These are phyloP conservation scores for Phyllosticta citribraziliensis DNA, from an alignment of 2,329 filamentous ascomycete genomes.

Conservation along the genomic window DNA sequence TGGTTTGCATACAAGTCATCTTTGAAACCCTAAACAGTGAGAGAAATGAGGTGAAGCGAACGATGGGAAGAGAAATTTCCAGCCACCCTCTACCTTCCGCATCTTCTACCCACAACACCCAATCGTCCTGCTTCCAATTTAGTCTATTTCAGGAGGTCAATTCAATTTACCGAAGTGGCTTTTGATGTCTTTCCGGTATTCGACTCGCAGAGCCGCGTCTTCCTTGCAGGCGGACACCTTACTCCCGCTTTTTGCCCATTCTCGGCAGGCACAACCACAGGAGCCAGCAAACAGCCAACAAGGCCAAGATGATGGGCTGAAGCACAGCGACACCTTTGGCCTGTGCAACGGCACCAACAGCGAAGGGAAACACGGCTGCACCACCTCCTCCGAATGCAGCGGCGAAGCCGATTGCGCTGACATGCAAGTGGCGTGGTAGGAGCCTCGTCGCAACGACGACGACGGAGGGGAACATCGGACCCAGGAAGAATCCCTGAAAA, in stretches of 20 bases:
- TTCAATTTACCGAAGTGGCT: not conserved
- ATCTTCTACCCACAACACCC: not conserved
- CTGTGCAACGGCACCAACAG: constrained; percentile 59
- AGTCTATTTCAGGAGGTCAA: not conserved
- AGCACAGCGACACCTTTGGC: constrained; percentile 49
- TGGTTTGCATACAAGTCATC: too few relatives aligned
- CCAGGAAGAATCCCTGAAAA: constrained; percentile 69
- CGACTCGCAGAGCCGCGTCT: not conserved
- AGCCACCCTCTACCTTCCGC: not conserved
- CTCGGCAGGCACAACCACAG: constrained; percentile 44
- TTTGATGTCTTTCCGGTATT: not conserved
- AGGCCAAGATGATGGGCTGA: constrained; percentile 48
- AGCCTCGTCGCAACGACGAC: constrained; percentile 66
- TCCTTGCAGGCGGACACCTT: not conserved
- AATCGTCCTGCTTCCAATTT: not conserved
- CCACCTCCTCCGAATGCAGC: constrained; percentile 68
- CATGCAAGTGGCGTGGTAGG: constrained; percentile 62
- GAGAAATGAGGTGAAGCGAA: not conserved
- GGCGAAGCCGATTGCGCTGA: constrained; percentile 71
- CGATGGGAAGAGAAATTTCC: not conserved
- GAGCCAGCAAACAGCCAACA: constrained; percentile 41
- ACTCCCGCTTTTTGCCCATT: constrained; percentile 18
- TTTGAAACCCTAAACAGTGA: too few relatives aligned
- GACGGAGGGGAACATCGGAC: constrained; percentile 67
- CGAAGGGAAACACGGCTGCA: constrained; percentile 56